Percentiles rank a stretch among this genome's conserved stretches.
phyloP scores from a whole-genome alignment of 495 filamentous ascomycete species.

The Massariosphaeria phaeospora region DNA sequence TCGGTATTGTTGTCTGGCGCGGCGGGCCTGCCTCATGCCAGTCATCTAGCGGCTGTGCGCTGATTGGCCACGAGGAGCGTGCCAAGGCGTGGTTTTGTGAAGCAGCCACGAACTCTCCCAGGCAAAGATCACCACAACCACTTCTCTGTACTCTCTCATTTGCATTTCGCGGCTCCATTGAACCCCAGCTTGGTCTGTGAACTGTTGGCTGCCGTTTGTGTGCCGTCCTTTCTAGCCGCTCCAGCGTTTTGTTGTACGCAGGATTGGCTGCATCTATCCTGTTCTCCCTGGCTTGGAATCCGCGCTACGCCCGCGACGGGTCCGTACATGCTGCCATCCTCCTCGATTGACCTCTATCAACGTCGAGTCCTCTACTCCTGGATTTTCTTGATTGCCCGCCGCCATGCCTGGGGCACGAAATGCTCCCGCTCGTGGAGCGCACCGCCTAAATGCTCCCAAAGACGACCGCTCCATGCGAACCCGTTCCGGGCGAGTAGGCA shows the following conservation, averaged over 20 bases:
- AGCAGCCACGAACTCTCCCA: no score
- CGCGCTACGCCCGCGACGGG: conserved; percentile 24
- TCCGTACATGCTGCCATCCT: conserved; percentile 9
- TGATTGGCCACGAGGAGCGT: no score
- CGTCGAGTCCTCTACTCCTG: neutral
- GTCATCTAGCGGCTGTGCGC: no score
- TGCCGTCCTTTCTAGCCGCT: neutral
- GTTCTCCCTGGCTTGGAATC: conserved; percentile 20
- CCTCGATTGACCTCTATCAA: neutral
- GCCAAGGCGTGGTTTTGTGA: no score
- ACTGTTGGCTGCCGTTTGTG: no score
- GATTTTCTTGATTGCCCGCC: neutral
- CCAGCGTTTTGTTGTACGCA: conserved; percentile 1
- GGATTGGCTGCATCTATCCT: conserved; percentile 4
- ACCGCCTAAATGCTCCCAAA: conserved; percentile 5
- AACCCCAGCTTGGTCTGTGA: no score
- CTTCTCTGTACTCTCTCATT: no score
- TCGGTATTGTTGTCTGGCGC: no score
- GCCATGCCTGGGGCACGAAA: conserved; percentile 11
- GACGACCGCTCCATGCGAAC: conserved; percentile 23
- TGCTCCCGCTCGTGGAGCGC: conserved; percentile 10
- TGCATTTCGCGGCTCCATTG: no score
- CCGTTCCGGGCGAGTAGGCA: conserved; percentile 19
- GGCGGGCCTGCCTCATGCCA: no score
- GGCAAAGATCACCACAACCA: no score